phyloP scores from a whole-genome alignment of 192 early-diverging fungal species.

The Geosiphon pyriformis region DNA sequence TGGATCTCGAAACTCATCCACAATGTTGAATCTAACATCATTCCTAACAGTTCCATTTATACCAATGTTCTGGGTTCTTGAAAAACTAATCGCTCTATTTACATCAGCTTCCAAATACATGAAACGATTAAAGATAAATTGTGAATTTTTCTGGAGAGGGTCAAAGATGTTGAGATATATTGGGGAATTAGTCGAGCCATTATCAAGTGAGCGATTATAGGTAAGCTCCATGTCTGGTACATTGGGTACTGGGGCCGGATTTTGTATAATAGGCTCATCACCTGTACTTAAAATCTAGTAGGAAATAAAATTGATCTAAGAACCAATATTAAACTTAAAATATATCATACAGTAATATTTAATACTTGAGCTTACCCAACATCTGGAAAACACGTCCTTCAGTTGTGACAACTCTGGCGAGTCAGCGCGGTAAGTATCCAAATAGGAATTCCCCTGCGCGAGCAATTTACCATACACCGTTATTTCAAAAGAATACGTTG shows the following conservation, averaged over 20 bases:
- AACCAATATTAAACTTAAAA: neutral
- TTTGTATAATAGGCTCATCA: neutral
- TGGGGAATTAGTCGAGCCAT: neutral
- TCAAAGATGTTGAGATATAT: constrained; percentile 20
- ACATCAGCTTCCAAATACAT: constrained; percentile 4
- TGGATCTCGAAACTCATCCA: constrained; percentile 15
- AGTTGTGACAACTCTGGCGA: neutral
- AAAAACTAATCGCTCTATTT: constrained; percentile 17
- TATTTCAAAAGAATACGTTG: neutral
- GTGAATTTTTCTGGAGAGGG: neutral
- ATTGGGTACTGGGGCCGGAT: constrained; percentile 3
- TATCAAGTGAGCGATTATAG: neutral
- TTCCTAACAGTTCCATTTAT: neutral
- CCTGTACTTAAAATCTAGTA: neutral
- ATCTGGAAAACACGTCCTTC: neutral
- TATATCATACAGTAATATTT: neutral
- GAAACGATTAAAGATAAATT: constrained; percentile 1
- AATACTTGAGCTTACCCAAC: constrained; percentile 13
- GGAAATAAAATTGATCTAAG: neutral
- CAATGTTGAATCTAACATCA: constrained; percentile 15
- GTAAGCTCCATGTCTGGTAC: constrained; percentile 10
- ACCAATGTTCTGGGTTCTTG: neutral
- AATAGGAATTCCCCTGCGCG: neutral
- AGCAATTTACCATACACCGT: neutral
- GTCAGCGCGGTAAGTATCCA: neutral